Evolutionary conservation across 192 early-diverging fungal genomes (phyloP), one percentile per base, ranked within the genome.

Genomic region (Fimicolochytrium jonesii): DNA sequence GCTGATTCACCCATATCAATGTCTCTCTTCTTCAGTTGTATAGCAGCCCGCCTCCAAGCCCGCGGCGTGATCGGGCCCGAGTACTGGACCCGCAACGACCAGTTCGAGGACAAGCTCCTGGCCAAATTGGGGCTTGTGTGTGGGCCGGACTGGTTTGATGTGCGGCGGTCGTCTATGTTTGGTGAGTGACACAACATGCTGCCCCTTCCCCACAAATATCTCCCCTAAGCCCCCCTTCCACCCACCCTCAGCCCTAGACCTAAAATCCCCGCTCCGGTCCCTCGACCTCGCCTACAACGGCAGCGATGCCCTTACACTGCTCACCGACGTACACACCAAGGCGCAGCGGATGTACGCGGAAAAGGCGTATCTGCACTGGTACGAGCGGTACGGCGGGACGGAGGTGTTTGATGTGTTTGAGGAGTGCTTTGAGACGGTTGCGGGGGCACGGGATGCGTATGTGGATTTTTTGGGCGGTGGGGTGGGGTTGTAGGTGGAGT

Each of bases 281-380:
- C 48, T 77, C 11, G 56, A 49, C 13, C 53, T 73, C 28, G 22
- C 29, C 36, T 68, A 48, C 32, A 77, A 77, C 54, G 32, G 32
- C 34, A 48, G 39, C 9, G 68, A 67, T 17, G 43, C 39, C 22
- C 20, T 55, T 11, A 34, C 46, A 5, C 25, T 56, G 6, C 33
- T 74, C 9, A 44, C 41, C 5, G 6, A 32, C 4, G 25, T 66
- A 9, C 17, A 65, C 20, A 28, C 63, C 1, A 54, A 61, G 23
- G 61, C 68, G 23, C 20, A 28, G 25, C 34, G 48, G 1, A 68
- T 71, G 68, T 61, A 52, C 32, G 54, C 60, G 20, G 58, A 25
- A 18, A 41, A 63, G n/a, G 71, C 76, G 18, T 77, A 74, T 39
- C 32, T 77, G 37, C 75, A 77, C 45, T 73, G 71, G 70, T 77